phyloP scores from a whole-genome alignment of 1,284 basidiomycete species.

The Xerocomus amazonicus region DNA sequence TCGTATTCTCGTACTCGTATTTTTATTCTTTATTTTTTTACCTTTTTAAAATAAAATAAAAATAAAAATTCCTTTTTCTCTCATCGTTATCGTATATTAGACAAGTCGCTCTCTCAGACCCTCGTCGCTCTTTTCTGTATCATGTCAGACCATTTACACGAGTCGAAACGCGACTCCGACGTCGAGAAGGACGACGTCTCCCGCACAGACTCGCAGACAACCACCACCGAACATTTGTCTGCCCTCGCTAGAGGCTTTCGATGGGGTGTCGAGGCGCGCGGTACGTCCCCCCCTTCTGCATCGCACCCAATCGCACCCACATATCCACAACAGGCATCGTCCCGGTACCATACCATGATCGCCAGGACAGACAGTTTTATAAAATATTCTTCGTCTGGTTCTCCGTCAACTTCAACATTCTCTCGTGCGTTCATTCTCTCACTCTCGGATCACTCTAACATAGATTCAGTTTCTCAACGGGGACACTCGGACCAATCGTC shows the following conservation, averaged over 20 bases:
- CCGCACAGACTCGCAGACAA: constrained; percentile 8
- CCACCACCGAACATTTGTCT: background rate
- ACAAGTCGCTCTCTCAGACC: background rate
- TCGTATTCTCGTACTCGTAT: constrained; percentile 5
- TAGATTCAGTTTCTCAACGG: constrained; percentile 58
- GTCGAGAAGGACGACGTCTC: constrained; percentile 30
- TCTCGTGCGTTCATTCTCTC: constrained; percentile 49
- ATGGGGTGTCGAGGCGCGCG: constrained; percentile 32
- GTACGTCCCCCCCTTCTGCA: constrained; percentile 5
- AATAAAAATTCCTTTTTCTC: background rate
- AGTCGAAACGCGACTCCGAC: constrained; percentile 24
- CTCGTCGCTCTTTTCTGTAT: constrained; percentile 7
- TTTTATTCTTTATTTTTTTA: constrained; percentile 6
- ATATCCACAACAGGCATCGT: constrained; percentile 40
- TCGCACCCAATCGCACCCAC: background rate
- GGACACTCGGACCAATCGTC: constrained; percentile 65
- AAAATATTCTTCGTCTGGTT: constrained; percentile 79
- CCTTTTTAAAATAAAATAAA: constrained; percentile 2
- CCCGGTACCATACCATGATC: constrained; percentile 47
- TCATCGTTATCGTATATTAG: constrained; percentile 22
- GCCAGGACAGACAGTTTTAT: constrained; percentile 60
- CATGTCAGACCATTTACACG: constrained; percentile 23
- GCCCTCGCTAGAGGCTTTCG: constrained; percentile 21
- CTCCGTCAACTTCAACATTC: constrained; percentile 68
- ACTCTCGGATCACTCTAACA: constrained; percentile 1